A percentile compares a stretch with the other conserved stretches of the same genome.
Conservation (phyloP, 2,329 filamentous ascomycete genomes). For the Venturia aucupariae region DNA sequence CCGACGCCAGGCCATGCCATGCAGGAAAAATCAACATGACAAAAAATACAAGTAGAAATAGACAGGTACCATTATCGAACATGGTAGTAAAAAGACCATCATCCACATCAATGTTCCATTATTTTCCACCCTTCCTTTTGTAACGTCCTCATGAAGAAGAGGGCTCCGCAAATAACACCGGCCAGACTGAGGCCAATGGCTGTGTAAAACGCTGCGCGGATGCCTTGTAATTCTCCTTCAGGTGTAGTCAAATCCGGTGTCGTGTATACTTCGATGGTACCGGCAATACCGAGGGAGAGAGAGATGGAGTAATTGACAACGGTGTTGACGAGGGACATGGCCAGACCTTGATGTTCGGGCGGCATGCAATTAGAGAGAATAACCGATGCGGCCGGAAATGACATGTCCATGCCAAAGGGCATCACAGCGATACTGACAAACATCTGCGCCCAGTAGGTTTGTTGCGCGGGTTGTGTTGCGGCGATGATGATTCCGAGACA, state of each 20-base stretch:
- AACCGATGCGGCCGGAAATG: constrained; percentile 22
- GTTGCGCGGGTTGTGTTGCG: constrained; percentile 24
- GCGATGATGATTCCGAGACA: constrained; percentile 24
- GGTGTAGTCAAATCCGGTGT: background rate
- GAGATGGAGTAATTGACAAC: constrained; percentile 23
- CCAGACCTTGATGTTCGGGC: constrained; percentile 23
- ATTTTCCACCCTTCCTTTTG: constrained; percentile 20
- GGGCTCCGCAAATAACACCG: constrained; percentile 19
- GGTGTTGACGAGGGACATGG: constrained; percentile 20
- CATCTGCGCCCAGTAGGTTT: constrained; percentile 29
- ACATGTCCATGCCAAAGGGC: constrained; percentile 20
- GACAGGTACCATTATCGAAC: background rate
- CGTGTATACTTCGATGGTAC: constrained; percentile 15
- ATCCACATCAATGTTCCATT: constrained; percentile 18
- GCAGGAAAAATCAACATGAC: background rate
- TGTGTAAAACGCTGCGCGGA: constrained; percentile 19
- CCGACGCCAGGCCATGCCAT: constrained; percentile 3
- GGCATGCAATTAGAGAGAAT: constrained; percentile 23
- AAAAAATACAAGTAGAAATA: background rate
- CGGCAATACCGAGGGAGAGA: constrained; percentile 16
- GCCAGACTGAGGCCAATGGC: constrained; percentile 19
- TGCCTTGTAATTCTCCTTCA: constrained; percentile 5
- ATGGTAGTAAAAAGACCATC: background rate
- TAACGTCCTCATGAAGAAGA: constrained; percentile 19
- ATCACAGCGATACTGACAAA: constrained; percentile 22